These are phyloP conservation scores for Aspergillus hancockii DNA, from an alignment of 495 filamentous ascomycete species.

Conservation along the genomic window DNA sequence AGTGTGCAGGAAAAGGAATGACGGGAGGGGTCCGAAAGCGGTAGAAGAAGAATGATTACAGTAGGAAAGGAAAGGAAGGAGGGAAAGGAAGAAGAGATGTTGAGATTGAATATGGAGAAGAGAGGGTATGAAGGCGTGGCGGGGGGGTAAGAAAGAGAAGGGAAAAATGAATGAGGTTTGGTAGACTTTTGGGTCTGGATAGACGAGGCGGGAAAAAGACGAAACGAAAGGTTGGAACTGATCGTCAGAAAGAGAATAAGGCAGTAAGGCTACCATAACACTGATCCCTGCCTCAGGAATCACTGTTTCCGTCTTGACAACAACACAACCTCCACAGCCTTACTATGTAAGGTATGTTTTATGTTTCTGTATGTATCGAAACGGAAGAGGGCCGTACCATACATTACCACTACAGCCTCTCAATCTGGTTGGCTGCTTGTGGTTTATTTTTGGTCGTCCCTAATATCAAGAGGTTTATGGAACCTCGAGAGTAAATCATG, in stretches of 20 bases:
- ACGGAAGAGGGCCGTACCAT: not conserved
- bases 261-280: slow-evolving; percentile 15
- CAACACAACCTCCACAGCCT: not conserved
- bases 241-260: slow-evolving; percentile 25
- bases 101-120: slow-evolving; percentile 14
- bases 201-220: slow-evolving; percentile 28
- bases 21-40: slow-evolving; percentile 11
- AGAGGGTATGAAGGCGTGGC: slow-evolving; percentile 20
- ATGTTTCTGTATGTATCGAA: not conserved
- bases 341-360: slow-evolving; percentile 5
- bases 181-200: slow-evolving; percentile 27
- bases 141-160: slow-evolving; percentile 12
- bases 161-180: slow-evolving; percentile 26
- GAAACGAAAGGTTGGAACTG: slow-evolving; percentile 26
- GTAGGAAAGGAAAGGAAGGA: slow-evolving; percentile 2
- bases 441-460: slow-evolving; percentile 15
- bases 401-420: slow-evolving; percentile 11
- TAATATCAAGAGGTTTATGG: not conserved
- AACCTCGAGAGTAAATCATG: not conserved
- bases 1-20: slow-evolving; percentile 22
- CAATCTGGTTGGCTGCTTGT: slow-evolving; percentile 19
- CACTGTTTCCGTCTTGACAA: not conserved
- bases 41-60: slow-evolving; percentile 5
- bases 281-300: slow-evolving; percentile 16
- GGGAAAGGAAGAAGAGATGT: slow-evolving; percentile 11